These are phyloP conservation scores for Neocallimastix lanati DNA, from an alignment of 192 early-diverging fungal species.

Conservation along the genomic window DNA sequence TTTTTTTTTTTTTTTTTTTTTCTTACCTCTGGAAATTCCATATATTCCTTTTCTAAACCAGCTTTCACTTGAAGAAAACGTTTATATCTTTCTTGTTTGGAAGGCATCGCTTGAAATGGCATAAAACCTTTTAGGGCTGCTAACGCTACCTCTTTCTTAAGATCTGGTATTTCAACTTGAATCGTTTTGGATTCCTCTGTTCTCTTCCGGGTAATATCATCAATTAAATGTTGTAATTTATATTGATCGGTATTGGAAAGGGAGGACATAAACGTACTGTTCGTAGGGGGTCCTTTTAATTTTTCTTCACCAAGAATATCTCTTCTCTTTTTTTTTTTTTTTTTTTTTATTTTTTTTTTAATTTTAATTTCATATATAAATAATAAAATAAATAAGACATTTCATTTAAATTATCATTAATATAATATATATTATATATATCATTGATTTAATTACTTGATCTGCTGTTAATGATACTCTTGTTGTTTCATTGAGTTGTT, in stretches of 20 bases:
- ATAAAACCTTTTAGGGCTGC: constrained; percentile 60
- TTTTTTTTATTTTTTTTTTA: too few species aligned
- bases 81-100: constrained; percentile 57
- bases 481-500: background rate
- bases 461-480: background rate
- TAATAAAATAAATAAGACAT: too few species aligned
- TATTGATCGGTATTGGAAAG: constrained; percentile 45
- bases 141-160: constrained; percentile 43
- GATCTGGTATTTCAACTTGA: constrained; percentile 12
- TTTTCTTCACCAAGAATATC: constrained; percentile 51
- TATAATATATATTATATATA: too few species aligned
- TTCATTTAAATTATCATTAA: too few species aligned
- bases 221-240: constrained; percentile 28
- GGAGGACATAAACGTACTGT: constrained; percentile 54
- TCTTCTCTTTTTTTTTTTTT: constrained; percentile 39
- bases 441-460: background rate
- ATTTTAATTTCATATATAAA: too few species aligned
- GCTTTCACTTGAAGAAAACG: constrained; percentile 45
- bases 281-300: constrained; percentile 26
- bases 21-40: background rate
- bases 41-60: constrained; percentile 10
- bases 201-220: constrained; percentile 11
- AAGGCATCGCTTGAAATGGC: constrained; percentile 47
- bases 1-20: background rate
- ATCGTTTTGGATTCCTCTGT: background rate